Evolutionary conservation across 2,329 filamentous ascomycete species (phyloP).

Genomic region (Aspergillus oerlinghausenensis): DNA sequence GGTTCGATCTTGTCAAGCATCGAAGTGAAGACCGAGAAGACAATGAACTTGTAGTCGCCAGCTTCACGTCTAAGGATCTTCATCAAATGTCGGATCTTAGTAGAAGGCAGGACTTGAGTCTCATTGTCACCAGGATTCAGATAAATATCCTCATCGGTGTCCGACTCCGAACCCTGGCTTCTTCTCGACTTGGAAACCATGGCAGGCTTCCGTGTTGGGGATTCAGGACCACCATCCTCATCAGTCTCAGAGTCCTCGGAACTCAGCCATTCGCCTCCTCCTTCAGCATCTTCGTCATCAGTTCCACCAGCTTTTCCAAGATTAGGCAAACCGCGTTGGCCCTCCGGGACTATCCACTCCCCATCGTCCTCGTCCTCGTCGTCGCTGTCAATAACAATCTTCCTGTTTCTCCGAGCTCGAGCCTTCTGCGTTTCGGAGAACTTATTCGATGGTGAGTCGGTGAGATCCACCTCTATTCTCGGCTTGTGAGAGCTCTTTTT

Average conservation of each 20-base stretch:
- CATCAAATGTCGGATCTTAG: constrained; percentile 85
- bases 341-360: constrained; percentile 73
- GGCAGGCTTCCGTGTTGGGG: constrained; percentile 19
- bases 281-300: constrained; percentile 85
- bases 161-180: constrained; percentile 36
- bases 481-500: constrained; percentile 42
- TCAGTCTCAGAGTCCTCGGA: constrained; percentile 63
- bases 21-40: constrained; percentile 96
- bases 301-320: constrained; percentile 75
- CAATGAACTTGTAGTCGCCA: constrained; percentile 86
- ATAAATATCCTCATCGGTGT: constrained; percentile 37
- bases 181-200: constrained; percentile 1
- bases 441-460: constrained; percentile 22
- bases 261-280: constrained; percentile 73
- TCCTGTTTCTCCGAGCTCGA: constrained; percentile 36
- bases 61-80: constrained; percentile 75
- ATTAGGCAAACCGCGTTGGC: constrained; percentile 56
- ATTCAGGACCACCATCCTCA: constrained; percentile 29
- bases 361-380: constrained; percentile 62
- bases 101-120: constrained; percentile 57
- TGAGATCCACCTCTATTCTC: constrained; percentile 30
- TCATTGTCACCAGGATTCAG: constrained; percentile 37
- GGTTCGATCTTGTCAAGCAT: constrained; percentile 97
- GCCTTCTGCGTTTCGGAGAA: constrained; percentile 16
- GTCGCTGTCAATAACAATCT: constrained; percentile 50